Base-by-base conservation (phyloP, 2,329 filamentous ascomycete genomes). In the Huntiella omanensis region DNA sequence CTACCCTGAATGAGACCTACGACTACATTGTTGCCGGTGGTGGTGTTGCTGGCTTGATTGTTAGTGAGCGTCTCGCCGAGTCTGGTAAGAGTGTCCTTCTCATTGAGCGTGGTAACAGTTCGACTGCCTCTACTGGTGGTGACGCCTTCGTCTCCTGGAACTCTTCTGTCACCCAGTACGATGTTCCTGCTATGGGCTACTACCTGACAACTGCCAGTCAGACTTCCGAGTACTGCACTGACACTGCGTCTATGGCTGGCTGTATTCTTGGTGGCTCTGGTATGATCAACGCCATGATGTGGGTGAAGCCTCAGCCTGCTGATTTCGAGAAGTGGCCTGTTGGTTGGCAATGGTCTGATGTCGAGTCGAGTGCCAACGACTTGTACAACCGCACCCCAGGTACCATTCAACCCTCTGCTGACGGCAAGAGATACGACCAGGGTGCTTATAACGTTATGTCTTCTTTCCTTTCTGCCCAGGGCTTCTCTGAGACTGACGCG, bases 291-390 rank as follows among this genome's bases (percentile, higher is more conserved):
- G 73, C 77, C 45, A 77, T 74, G 41, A 65, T 83, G 35, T 82
- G 75, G 70, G 80, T 75, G 68, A 75, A 72, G 48, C 48, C 49
- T 49, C 65, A 70, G 5, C 58, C 63, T 5, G 81, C 85, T 55
- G 85, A 80, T 64, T 76, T 84, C 56, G 67, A 71, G 57, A 80
- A 80, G 58, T 86, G 82, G 63, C 81, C 81, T 1, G 52, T 61
- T 2, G 80, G 80, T 32, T 86, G 81, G 81, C 76, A 80, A 58
- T 68, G 73, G 17, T 57, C 62, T 4, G 77, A 84, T 53, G 69
- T 84, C 56, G 62, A 63, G 49, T 57, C 62, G 22, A 72, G 79
- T 1, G 71, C 76, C 5, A 60, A 69, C 28, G 69, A 73, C 39
- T 73, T 80, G 6, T 85, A 83, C 57, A 62, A 66, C 34, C 70